A percentile compares a stretch with the other conserved stretches of the same genome.
Evolutionary conservation across 768 basidiomycete species (phyloP).

Genomic region (Porphyrellus cyaneotinctus): DNA sequence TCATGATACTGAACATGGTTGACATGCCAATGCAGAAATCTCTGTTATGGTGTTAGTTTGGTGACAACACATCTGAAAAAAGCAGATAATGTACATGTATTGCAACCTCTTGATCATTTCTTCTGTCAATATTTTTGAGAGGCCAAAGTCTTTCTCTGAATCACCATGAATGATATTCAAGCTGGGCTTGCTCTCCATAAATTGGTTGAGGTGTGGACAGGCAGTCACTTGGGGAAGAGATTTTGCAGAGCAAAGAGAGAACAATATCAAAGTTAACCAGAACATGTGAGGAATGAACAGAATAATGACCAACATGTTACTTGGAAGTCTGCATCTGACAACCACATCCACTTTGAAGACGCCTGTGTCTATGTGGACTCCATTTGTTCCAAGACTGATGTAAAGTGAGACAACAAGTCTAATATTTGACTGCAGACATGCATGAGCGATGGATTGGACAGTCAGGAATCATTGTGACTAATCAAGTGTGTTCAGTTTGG

Average conservation of each 20-base stretch:
- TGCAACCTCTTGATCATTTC: conserved; percentile 75
- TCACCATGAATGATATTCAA: conserved; percentile 64
- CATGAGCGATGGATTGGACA: conserved; percentile 3
- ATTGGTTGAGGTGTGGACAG: conserved; percentile 53
- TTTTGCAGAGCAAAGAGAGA: conserved; percentile 73
- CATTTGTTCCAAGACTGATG: conserved; percentile 67
- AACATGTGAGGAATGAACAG: too few relatives aligned
- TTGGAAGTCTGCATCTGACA: conserved; percentile 76
- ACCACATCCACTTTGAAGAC: conserved; percentile 66
- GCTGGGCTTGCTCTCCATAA: conserved; percentile 48
- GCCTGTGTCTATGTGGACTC: conserved; percentile 77
- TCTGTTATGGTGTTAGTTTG: conserved; percentile 30
- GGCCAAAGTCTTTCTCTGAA: conserved; percentile 70
- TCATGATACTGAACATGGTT: conserved; percentile 62
- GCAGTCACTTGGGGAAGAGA: conserved; percentile 87
- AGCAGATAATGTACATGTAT: conserved; percentile 54
- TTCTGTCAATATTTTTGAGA: conserved; percentile 64
- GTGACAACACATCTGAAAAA: neutral
- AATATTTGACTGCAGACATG: conserved; percentile 52
- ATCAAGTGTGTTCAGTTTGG: too few relatives aligned
- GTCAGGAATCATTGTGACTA: too few relatives aligned
- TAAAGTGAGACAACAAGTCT: conserved; percentile 65
- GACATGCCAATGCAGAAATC: conserved; percentile 73
- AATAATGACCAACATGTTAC: conserved; percentile 82
- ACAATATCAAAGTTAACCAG: conserved; percentile 69